Evolutionary conservation across 306 rosid species (phyloP).

Genomic region (Cucumis sativus): Cucumber_9930_V3 NC_026657.2:26007501-26008000

Average conservation of each 20-base stretch:
- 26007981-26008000: not conserved
- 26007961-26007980: not conserved
- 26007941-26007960: not conserved
- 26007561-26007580: not conserved
- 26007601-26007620: not conserved
- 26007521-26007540: not conserved
- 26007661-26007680: too few species aligned
- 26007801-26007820: slow-evolving; percentile 99
- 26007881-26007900: slow-evolving; percentile 16
- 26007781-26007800: slow-evolving; percentile 91
- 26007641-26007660: not conserved
- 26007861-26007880: slow-evolving; percentile 72
- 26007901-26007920: not conserved
- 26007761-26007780: slow-evolving; percentile 70
- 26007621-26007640: not conserved
- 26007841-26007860: slow-evolving; percentile 77
- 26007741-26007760: slow-evolving; percentile 95
- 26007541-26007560: not conserved
- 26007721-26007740: slow-evolving; percentile 92
- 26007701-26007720: slow-evolving; percentile 8
- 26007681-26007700: not conserved
- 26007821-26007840: slow-evolving; percentile 92
- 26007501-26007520: not conserved
- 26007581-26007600: not conserved
- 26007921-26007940: not conserved